phyloP scores from a whole-genome alignment of 352 stramenopile genomes.

The Thalassiosira exigua region DNA sequence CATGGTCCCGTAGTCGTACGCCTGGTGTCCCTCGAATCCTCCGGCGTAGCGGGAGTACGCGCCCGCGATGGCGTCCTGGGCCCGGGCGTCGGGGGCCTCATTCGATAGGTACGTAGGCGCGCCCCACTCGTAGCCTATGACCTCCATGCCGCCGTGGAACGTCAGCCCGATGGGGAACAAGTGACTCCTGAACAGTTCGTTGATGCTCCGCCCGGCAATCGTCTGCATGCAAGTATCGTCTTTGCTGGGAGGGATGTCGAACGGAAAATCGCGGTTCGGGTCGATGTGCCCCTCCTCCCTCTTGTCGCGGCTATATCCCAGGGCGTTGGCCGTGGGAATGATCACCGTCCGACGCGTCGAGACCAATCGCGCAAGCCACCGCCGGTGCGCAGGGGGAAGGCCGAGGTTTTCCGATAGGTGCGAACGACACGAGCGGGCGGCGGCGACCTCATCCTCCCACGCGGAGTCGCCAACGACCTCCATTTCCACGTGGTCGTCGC shows the following conservation, averaged over 20 bases:
- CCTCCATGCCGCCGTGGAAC: slow-evolving; percentile 97
- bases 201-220: slow-evolving; percentile 94
- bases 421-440: slow-evolving; percentile 26
- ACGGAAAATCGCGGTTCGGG: slow-evolving; percentile 98
- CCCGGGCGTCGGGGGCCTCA: slow-evolving; percentile 77
- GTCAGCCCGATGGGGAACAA: slow-evolving; percentile 97
- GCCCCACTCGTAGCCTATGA: slow-evolving; percentile 98
- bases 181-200: slow-evolving; percentile 96
- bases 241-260: slow-evolving; percentile 85
- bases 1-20: slow-evolving; percentile 87
- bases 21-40: slow-evolving; percentile 53
- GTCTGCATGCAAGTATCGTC: slow-evolving; percentile 92
- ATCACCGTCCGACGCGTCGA: slow-evolving; percentile 86
- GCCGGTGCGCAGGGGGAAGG: slow-evolving; percentile 51
- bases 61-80: slow-evolving; percentile 76
- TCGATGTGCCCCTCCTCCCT: slow-evolving; percentile 91
- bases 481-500: slow-evolving; percentile 43
- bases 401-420: slow-evolving; percentile 19
- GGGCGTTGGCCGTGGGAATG: slow-evolving; percentile 93
- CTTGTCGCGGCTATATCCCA: slow-evolving; percentile 89
- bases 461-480: neutral
- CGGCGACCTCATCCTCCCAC: slow-evolving; percentile 39
- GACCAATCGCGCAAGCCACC: slow-evolving; percentile 87
- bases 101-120: slow-evolving; percentile 84
- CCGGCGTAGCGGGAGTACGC: slow-evolving; percentile 76